A percentile compares a stretch with the other conserved stretches of the same genome.
Evolutionary conservation across 768 basidiomycete species (phyloP).

Genomic region (Russula sp.): DNA sequence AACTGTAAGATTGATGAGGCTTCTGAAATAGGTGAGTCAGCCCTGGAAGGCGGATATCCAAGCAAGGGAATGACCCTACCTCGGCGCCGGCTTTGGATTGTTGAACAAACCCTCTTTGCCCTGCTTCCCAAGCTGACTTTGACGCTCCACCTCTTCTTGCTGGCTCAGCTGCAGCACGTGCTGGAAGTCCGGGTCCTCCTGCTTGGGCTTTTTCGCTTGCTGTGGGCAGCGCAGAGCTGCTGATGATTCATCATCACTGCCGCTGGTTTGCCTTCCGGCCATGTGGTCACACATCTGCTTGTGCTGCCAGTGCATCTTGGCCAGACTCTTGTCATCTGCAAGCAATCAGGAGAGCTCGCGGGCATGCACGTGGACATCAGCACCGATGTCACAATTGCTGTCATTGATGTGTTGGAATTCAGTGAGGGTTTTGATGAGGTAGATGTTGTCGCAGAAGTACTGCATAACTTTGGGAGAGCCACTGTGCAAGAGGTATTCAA

Average conservation of each 20-base stretch:
- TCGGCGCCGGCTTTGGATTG: too few species aligned
- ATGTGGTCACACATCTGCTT: constrained; percentile 89
- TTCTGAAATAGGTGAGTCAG: constrained; percentile 8
- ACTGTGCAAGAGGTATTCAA: constrained; percentile 77
- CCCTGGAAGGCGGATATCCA: constrained; percentile 15
- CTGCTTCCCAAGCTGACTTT: constrained; percentile 55
- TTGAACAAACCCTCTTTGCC: constrained; percentile 75
- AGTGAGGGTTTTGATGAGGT: too few species aligned
- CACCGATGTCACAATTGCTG: constrained; percentile 85
- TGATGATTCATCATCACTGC: constrained; percentile 35
- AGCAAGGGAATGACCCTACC: constrained; percentile 40
- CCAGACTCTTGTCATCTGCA: constrained; percentile 68
- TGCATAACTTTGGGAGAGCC: constrained; percentile 96
- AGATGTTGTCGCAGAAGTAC: constrained; percentile 93
- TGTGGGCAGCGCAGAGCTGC: constrained; percentile 25
- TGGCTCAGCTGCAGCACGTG: constrained; percentile 81
- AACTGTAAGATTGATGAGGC: constrained; percentile 15
- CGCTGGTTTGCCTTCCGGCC: constrained; percentile 37
- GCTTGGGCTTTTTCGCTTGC: too few species aligned
- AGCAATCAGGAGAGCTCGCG: constrained; percentile 94
- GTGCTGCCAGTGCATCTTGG: constrained; percentile 68
- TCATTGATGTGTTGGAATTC: constrained; percentile 97
- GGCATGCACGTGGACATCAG: constrained; percentile 91
- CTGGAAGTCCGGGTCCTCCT: constrained; percentile 73
- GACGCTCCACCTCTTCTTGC: constrained; percentile 76